Conservation (phyloP, 176 grass and related monocot genomes). For the Carex littledalei region DNA sequence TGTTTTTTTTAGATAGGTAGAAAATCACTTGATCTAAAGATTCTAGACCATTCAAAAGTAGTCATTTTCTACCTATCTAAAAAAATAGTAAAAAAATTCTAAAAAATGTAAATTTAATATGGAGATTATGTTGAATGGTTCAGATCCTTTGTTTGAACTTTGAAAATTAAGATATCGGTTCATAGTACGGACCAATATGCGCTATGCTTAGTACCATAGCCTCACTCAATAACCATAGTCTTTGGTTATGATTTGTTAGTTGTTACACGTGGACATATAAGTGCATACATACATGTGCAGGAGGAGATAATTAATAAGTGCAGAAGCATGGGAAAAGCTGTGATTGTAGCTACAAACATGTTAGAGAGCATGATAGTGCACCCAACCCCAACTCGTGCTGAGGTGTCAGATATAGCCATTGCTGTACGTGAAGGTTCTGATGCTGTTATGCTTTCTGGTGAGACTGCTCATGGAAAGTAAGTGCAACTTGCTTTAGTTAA, state of each 20-base stretch:
- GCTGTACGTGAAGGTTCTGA: slow-evolving; percentile 98
- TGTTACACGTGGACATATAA: not conserved
- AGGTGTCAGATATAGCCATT: slow-evolving; percentile 98
- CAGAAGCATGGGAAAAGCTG: slow-evolving; percentile 98
- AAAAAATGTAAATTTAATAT: no score
- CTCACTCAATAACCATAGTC: not conserved
- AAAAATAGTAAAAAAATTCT: no score
- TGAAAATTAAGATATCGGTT: no score
- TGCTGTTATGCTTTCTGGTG: slow-evolving; percentile 98
- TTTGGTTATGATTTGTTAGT: not conserved
- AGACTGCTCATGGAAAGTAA: slow-evolving; percentile 99
- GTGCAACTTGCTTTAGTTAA: slow-evolving; percentile 15
- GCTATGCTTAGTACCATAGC: no score
- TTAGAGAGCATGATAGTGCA: slow-evolving; percentile 99
- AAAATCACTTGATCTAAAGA: no score
- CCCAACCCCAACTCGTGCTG: slow-evolving; percentile 92
- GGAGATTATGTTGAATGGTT: no score
- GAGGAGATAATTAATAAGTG: slow-evolving; percentile 98
- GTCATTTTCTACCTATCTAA: no score
- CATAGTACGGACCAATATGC: no score
- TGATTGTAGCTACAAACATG: slow-evolving; percentile 99
- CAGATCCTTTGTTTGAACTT: no score
- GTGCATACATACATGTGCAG: slow-evolving; percentile 31
- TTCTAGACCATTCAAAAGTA: no score
- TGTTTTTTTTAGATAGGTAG: no score